Percentiles rank a stretch among this genome's conserved stretches.
Conservation (phyloP, 139 green algal genomes). For the Chlamydomonas incerta region DNA sequence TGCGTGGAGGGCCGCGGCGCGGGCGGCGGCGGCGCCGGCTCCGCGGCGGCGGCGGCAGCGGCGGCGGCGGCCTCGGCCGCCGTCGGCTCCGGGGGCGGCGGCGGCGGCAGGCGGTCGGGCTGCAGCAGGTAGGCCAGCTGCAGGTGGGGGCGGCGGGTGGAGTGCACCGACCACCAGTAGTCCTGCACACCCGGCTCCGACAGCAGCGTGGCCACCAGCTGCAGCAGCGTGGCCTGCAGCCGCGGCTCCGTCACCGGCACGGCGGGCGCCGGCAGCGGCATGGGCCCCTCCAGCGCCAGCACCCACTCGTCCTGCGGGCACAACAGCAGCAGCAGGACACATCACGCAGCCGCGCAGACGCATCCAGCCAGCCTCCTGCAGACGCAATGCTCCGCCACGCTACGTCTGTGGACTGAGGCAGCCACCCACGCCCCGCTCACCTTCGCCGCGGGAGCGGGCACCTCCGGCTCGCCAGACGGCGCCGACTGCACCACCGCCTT, state of each 20-base stretch:
- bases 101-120: background rate
- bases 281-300: background rate
- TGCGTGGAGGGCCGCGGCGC: background rate
- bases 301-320: slow-evolving; percentile 6
- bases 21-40: background rate
- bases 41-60: background rate
- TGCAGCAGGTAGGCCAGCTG: background rate
- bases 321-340: background rate
- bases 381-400: too few species aligned
- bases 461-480: too few species aligned
- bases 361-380: background rate
- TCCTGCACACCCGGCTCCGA: slow-evolving; percentile 29
- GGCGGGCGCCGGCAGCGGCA: background rate
- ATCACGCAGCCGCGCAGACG: background rate
- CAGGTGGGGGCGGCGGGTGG: slow-evolving; percentile 17
- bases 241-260: background rate
- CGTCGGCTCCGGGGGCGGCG: background rate
- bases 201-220: slow-evolving; percentile 10
- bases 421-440: too few species aligned
- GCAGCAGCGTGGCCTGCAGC: slow-evolving; percentile 7
- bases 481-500: too few species aligned
- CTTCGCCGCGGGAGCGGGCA: too few species aligned
- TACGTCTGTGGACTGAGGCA: too few species aligned
- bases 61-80: too few species aligned
- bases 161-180: slow-evolving; percentile 20